These are phyloP conservation scores for Endothia cerciana DNA, from an alignment of 2,329 filamentous ascomycete genomes.

Conservation along the genomic window DNA sequence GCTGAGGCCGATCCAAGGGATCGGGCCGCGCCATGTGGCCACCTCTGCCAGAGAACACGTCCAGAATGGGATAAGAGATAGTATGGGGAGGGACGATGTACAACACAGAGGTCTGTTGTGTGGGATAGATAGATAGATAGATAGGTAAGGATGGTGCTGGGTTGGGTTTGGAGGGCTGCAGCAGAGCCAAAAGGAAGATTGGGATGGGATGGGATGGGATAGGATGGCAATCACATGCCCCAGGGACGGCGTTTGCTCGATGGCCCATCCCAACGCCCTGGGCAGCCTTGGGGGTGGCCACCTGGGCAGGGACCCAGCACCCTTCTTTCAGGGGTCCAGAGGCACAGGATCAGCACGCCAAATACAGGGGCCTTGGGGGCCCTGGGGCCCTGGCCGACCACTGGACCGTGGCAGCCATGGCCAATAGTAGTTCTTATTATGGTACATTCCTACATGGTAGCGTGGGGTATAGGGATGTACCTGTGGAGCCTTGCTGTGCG, in stretches of 20 bases:
- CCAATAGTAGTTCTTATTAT: too few species aligned
- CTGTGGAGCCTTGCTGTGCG: too few species aligned
- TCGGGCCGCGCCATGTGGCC: constrained; percentile 21
- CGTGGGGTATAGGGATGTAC: too few species aligned
- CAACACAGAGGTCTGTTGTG: background rate
- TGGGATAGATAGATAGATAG: background rate
- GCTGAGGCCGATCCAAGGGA: constrained; percentile 14
- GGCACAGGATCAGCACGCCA: background rate
- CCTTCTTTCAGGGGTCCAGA: background rate
- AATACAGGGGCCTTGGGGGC: background rate
- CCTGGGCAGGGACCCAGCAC: background rate
- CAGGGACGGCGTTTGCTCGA: background rate
- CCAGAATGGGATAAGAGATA: constrained; percentile 1
- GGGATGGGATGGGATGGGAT: background rate
- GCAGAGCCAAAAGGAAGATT: background rate
- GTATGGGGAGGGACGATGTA: background rate
- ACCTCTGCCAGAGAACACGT: constrained; percentile 8
- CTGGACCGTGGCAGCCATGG: too few species aligned
- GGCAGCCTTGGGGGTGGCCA: background rate
- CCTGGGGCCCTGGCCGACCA: background rate
- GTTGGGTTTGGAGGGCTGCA: too few species aligned
- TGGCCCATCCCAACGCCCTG: background rate
- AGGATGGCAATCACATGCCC: constrained; percentile 11
- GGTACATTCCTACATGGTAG: too few species aligned
- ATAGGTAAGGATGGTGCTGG: background rate